These are phyloP conservation scores for Panicum miliaceum DNA, from an alignment of 176 grass and related monocot species.

Conservation along the genomic window DNA sequence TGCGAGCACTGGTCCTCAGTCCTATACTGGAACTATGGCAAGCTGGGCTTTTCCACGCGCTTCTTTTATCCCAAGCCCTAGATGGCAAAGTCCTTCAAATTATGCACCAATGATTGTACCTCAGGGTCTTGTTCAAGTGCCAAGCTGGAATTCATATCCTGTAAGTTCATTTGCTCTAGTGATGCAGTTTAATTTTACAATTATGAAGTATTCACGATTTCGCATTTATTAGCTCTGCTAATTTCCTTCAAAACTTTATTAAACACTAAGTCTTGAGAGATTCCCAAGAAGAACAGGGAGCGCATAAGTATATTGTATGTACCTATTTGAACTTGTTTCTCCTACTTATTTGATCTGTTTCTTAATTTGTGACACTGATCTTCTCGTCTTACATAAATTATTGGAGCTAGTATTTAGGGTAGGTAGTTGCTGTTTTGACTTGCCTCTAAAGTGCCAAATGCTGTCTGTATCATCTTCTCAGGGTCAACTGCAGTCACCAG, in stretches of 20 bases:
- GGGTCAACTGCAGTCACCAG: slow-evolving; percentile 61
- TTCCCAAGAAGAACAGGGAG: not conserved
- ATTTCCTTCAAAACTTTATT: slow-evolving; percentile 18
- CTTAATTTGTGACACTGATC: slow-evolving; percentile 21
- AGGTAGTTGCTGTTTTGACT: slow-evolving; percentile 42
- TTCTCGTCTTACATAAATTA: not conserved
- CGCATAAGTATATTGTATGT: not conserved
- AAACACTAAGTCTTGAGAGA: not conserved
- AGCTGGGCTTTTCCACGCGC: slow-evolving; percentile 85
- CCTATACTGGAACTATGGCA: slow-evolving; percentile 72
- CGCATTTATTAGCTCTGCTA: not conserved
- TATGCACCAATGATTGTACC: slow-evolving; percentile 90
- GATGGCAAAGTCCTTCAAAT: slow-evolving; percentile 94
- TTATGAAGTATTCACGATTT: not conserved
- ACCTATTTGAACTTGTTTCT: slow-evolving; percentile 11
- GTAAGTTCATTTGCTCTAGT: slow-evolving; percentile 59
- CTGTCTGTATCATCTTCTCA: slow-evolving; percentile 70
- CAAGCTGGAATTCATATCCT: slow-evolving; percentile 85
- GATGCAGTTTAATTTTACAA: not conserved
- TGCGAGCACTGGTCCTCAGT: slow-evolving; percentile 61
- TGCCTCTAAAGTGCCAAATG: slow-evolving; percentile 56
- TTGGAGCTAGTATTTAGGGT: slow-evolving; percentile 25
- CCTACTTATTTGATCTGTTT: slow-evolving; percentile 29
- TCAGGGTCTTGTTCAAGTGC: slow-evolving; percentile 90
- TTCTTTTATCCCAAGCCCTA: slow-evolving; percentile 92